A percentile compares a stretch with the other conserved stretches of the same genome.
phyloP scores from a whole-genome alignment of 352 stramenopile genomes.

The Peronospora tabacina region DNA sequence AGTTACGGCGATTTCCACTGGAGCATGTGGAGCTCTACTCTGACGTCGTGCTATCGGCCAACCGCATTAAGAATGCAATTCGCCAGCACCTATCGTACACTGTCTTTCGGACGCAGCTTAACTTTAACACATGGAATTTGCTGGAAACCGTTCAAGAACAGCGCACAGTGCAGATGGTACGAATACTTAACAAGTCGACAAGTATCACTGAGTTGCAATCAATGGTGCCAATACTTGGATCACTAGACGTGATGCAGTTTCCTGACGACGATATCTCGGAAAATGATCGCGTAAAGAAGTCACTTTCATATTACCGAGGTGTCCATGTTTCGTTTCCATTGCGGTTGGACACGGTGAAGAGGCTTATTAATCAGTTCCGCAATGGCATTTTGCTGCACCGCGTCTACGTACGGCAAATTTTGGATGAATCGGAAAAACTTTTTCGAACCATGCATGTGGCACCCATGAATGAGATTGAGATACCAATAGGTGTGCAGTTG shows the following conservation, averaged over 20 bases:
- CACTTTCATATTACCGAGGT: slow-evolving; percentile 61
- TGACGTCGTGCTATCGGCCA: slow-evolving; percentile 64
- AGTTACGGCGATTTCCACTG: slow-evolving; percentile 44
- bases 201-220: slow-evolving; percentile 76
- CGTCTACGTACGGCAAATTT: slow-evolving; percentile 66
- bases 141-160: slow-evolving; percentile 78
- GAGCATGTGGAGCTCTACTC: slow-evolving; percentile 76
- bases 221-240: slow-evolving; percentile 67
- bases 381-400: slow-evolving; percentile 76
- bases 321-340: slow-evolving; percentile 67
- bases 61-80: slow-evolving; percentile 77
- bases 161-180: slow-evolving; percentile 75
- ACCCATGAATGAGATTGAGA: slow-evolving; percentile 67
- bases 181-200: slow-evolving; percentile 79
- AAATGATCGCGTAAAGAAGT: slow-evolving; percentile 51
- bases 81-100: slow-evolving; percentile 58
- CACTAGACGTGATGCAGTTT: slow-evolving; percentile 54
- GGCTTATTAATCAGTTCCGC: slow-evolving; percentile 77
- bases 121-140: slow-evolving; percentile 83
- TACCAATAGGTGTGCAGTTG: slow-evolving; percentile 75
- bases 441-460: slow-evolving; percentile 40
- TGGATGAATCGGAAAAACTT: slow-evolving; percentile 57
- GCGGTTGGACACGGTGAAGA: slow-evolving; percentile 69
- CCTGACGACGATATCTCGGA: slow-evolving; percentile 41
- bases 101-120: slow-evolving; percentile 75